phyloP scores from a whole-genome alignment of 2,329 filamentous ascomycete genomes.

The Nectriaceae sp. region DNA sequence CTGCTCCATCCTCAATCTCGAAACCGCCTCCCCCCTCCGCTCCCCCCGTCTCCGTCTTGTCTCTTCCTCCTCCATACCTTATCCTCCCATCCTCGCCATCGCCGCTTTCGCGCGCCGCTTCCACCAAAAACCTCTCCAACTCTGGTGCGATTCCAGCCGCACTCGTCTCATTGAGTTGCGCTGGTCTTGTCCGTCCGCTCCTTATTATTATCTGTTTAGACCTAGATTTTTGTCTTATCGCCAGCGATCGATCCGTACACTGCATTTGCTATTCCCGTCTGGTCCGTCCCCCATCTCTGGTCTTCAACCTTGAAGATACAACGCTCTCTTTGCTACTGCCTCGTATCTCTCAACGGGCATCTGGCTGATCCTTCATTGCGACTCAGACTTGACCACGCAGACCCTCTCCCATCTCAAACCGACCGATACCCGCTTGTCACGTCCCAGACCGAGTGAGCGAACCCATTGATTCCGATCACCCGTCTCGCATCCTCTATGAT shows the following conservation, averaged over 20 bases:
- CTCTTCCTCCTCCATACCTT: conserved; percentile 16
- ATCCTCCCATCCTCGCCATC: conserved; percentile 23
- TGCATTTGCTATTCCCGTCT: conserved; percentile 26
- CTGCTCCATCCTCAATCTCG: conserved; percentile 26
- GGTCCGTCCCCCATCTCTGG: conserved; percentile 25
- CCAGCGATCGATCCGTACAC: conserved; percentile 23
- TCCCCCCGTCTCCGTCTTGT: conserved; percentile 19
- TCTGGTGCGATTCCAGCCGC: conserved; percentile 60
- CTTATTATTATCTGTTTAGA: conserved; percentile 38
- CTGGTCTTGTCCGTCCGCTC: conserved; percentile 65
- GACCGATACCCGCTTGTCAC: conserved; percentile 3
- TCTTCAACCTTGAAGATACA: no score
- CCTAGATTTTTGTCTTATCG: conserved; percentile 27
- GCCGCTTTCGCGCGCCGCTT: conserved; percentile 28
- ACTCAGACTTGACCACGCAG: background rate
- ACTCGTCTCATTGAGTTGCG: conserved; percentile 49
- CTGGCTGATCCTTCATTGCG: conserved; percentile 5
- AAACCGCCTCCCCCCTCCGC: conserved; percentile 26
- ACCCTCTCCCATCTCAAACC: background rate
- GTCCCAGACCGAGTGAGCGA: conserved; percentile 13
- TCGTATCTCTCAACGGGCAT: no score
- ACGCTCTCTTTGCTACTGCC: no score
- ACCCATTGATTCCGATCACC: conserved; percentile 6
- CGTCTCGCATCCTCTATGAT: conserved; percentile 40
- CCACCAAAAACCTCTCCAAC: conserved; percentile 27